A percentile compares a stretch with the other conserved stretches of the same genome.
Conservation (phyloP, 208 protist genomes). For the Angomonas deanei region DNA sequence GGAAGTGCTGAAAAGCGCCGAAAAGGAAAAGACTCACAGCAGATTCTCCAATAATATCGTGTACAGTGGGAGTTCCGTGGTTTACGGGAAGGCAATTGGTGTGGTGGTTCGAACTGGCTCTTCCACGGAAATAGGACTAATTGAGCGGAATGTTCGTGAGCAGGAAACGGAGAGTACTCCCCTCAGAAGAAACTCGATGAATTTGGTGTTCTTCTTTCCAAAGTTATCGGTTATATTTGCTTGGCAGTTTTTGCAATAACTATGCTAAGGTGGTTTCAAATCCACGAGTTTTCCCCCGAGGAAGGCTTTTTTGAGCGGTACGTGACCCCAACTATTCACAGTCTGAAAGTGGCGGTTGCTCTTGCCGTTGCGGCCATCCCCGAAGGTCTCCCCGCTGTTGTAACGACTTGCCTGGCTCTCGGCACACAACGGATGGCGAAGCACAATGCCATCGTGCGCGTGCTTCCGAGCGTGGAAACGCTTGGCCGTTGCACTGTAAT, state of each 20-base stretch:
- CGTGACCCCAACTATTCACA: constrained; percentile 67
- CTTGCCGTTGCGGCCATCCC: constrained; percentile 98
- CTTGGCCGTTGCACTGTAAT: constrained; percentile 97
- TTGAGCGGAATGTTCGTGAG: constrained; percentile 81
- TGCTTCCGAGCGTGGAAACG: constrained; percentile 96
- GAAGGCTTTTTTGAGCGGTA: constrained; percentile 57
- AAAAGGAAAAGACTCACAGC: constrained; percentile 26
- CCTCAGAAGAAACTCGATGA: constrained; percentile 95
- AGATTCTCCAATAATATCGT: constrained; percentile 87
- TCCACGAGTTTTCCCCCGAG: constrained; percentile 52
- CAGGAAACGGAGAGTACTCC: constrained; percentile 90
- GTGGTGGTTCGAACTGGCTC: constrained; percentile 92
- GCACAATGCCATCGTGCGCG: constrained; percentile 93
- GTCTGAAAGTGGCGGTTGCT: constrained; percentile 96
- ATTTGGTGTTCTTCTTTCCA: constrained; percentile 92
- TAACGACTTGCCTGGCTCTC: constrained; percentile 96
- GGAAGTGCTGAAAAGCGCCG: constrained; percentile 60
- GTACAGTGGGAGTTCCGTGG: constrained; percentile 92
- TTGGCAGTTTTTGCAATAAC: constrained; percentile 91
- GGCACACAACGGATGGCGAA: constrained; percentile 94
- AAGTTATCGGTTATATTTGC: constrained; percentile 87
- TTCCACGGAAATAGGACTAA: constrained; percentile 93
- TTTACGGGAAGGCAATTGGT: constrained; percentile 86
- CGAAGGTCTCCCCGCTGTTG: constrained; percentile 96
- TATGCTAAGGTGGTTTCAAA: constrained; percentile 73